Base-by-base conservation (phyloP, 306 rosid species). In the Ceratonia siliqua region DNA sequence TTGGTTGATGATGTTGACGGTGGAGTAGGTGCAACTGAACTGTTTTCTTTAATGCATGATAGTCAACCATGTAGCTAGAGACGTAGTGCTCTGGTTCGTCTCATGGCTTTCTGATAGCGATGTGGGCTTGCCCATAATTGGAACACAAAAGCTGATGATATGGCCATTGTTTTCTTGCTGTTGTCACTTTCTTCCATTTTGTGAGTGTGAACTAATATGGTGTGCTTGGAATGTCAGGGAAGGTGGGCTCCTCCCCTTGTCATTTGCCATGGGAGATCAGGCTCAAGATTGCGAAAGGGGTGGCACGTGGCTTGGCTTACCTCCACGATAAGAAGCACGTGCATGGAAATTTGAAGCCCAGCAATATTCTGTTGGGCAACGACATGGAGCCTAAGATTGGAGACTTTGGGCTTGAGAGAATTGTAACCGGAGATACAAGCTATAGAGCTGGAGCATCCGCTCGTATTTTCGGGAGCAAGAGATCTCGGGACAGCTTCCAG, bases 281-380 rank as follows among this genome's bases (percentile, higher is more conserved):
- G 83, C 84, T 92, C 45, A 90, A 82, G 87, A 90, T 94, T 69
- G 99, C 93, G 0, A 94, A 80, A 76, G 99, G 99, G 28, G 89
- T 94, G 74, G 97, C 97, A 45, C 99, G 97, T 82, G 99, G 99
- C 42, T 86, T 92, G 0, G 72, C 90, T 4, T 89, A 92, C 68
- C 97, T 94, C 67, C 99, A 94, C 64, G 99, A 94, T 61, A 94
- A 94, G 93, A 94, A 94, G 83, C 97, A 94, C 78, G 96, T 94
- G 82, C 99, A 92, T 49, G 96, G 95, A 33, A 94, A 94, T 65
- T 78, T 94, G 76, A 90, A 88, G 90, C 99, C 99, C 4, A 90
- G 89, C 61, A 92, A 94, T 79, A 79, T 94, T 82, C 90, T 94
- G 14, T 66, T 94, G 69, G 93, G 88, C 65, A 64, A 67, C 0